phyloP scores from a whole-genome alignment of 345 rosid species.

The Murraya koenigii region DNA sequence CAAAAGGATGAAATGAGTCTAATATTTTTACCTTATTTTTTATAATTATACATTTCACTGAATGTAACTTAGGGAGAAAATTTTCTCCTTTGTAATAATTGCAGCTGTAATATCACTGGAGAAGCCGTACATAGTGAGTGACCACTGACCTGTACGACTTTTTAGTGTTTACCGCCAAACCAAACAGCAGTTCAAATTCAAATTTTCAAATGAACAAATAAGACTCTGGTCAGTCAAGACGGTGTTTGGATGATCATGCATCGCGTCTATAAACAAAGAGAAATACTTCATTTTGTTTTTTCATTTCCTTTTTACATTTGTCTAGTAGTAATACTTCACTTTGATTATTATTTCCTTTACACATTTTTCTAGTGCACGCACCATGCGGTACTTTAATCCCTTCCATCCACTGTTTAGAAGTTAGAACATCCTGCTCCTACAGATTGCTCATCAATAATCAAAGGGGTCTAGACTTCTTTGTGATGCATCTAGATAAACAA shows the following conservation, averaged over 20 bases:
- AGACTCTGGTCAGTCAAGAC: not conserved
- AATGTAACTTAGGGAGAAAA: too few relatives aligned
- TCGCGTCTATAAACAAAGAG: too few relatives aligned
- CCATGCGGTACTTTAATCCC: not conserved
- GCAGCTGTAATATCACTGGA: not conserved
- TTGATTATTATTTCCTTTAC: too few relatives aligned
- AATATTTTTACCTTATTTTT: too few relatives aligned
- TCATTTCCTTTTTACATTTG: too few relatives aligned
- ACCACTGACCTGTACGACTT: not conserved
- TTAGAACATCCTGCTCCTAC: not conserved
- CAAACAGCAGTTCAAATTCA: not conserved
- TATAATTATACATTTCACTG: too few relatives aligned
- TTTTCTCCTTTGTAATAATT: not conserved
- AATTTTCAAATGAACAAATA: not conserved
- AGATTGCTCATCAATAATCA: not conserved
- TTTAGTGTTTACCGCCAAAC: not conserved
- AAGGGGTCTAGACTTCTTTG: not conserved
- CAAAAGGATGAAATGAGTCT: too few relatives aligned
- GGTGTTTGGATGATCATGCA: not conserved
- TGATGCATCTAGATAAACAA: not conserved
- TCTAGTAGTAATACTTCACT: too few relatives aligned
- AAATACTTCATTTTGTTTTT: too few relatives aligned
- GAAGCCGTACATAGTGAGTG: too few relatives aligned
- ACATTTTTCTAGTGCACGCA: not conserved
- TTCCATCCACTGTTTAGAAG: too few relatives aligned